Percentiles rank a stretch among this genome's conserved stretches.
Conservation (phyloP, 2,329 filamentous ascomycete genomes). For the Pyrenophora graminea region DNA sequence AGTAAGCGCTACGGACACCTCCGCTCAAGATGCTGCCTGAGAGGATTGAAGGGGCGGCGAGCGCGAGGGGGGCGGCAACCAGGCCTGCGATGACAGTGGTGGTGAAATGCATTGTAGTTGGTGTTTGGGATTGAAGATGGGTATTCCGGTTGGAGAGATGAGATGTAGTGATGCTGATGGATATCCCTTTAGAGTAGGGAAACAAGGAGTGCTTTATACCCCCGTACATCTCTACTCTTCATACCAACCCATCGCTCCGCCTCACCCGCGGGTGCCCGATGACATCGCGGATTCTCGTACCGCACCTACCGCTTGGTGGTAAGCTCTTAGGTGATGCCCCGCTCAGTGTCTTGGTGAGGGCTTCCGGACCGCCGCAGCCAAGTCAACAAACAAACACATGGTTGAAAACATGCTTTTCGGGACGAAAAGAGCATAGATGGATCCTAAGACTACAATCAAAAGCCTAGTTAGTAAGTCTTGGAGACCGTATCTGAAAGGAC, state of each 20-base stretch:
- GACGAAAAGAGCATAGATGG: neutral
- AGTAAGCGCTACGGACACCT: slow-evolving; percentile 42
- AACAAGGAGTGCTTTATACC: neutral
- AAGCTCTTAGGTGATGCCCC: slow-evolving; percentile 17
- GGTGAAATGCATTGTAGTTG: slow-evolving; percentile 28
- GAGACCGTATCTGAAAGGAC: slow-evolving; percentile 1
- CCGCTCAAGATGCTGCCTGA: slow-evolving; percentile 24
- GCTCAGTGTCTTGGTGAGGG: slow-evolving; percentile 12
- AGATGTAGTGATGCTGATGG: slow-evolving; percentile 9
- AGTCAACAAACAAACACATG: slow-evolving; percentile 8
- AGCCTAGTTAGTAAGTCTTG: slow-evolving; percentile 8
- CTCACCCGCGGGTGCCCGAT: slow-evolving; percentile 9
- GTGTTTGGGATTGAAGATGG: neutral
- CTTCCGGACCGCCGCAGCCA: slow-evolving; percentile 16
- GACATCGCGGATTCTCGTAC: slow-evolving; percentile 19
- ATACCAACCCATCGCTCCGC: neutral
- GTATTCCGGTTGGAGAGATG: neutral
- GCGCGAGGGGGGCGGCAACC: slow-evolving; percentile 23
- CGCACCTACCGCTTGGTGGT: slow-evolving; percentile 6
- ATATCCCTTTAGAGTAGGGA: neutral
- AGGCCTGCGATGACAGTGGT: slow-evolving; percentile 25
- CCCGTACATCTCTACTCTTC: too few relatives aligned
- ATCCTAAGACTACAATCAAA: slow-evolving; percentile 1
- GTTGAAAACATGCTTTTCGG: slow-evolving; percentile 14
- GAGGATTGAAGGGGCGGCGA: slow-evolving; percentile 21